These are phyloP conservation scores for Eimeria falciformis DNA, from an alignment of 169 alveolate genomes.

Conservation along the genomic window DNA sequence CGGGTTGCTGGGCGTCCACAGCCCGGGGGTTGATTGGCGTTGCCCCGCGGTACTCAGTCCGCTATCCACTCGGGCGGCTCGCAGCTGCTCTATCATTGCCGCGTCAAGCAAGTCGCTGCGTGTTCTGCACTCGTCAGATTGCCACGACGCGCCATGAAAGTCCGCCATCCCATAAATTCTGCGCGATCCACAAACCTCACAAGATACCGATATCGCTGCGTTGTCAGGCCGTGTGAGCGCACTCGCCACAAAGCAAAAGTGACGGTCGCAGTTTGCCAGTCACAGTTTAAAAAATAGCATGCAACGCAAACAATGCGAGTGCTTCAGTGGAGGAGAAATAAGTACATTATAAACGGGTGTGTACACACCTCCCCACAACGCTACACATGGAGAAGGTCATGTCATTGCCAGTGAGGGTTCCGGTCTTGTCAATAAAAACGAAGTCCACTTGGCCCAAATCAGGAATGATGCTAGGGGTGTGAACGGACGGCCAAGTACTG, in stretches of 20 bases:
- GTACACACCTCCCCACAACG: constrained; percentile 51
- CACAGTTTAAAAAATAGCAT: too few species aligned
- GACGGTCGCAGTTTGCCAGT: too few species aligned
- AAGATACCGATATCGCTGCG: too few species aligned
- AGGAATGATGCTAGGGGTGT: constrained; percentile 51
- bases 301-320: background rate
- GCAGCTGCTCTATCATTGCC: constrained; percentile 24
- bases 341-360: background rate
- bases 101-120: constrained; percentile 6
- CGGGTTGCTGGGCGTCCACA: constrained; percentile 21
- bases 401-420: constrained; percentile 94
- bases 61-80: constrained; percentile 11
- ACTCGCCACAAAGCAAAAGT: too few species aligned
- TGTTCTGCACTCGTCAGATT: background rate
- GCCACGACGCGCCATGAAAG: background rate
- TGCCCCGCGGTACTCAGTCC: background rate
- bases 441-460: constrained; percentile 83
- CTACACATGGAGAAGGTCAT: constrained; percentile 83
- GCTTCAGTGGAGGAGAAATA: background rate
- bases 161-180: constrained; percentile 29
- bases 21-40: background rate
- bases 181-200: background rate
- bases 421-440: constrained; percentile 96
- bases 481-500: constrained; percentile 51
- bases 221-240: too few species aligned